Evolutionary conservation across 345 rosid species (phyloP), one percentile per base, ranked within the genome.

Genomic region (Adansonia digitata): DNA sequence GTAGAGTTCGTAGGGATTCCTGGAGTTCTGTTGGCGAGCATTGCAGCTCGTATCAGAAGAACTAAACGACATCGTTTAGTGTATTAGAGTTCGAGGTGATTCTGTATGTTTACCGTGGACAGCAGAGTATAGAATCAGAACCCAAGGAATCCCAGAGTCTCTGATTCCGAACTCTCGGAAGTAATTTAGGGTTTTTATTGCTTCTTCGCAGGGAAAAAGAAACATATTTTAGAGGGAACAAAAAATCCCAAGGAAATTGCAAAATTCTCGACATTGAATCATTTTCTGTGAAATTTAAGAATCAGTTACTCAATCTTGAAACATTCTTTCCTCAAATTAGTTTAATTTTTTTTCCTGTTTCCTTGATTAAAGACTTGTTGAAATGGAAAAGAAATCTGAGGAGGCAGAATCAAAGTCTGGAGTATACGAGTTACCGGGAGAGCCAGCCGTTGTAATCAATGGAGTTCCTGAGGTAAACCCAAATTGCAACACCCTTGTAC

Each of bases 391-490:
- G 68, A 51, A 2, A 5, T 14, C 7, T 61, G 52, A 57, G 37
- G 78, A 79, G 78, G 51, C 51, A 78, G 87, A 85, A 72, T 22
- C 84, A 17, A 71, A 43, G 74, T 74, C 85, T 55, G 80, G 73
- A 69, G 82, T 88, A 71, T 92, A 74, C 62, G 83, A 84, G 83
- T 78, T 91, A 76, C 90, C 84, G 0, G 93, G 94, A 69, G 94
- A 91, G 84, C 97, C 98, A 5, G 97, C 90, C 6, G 84, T 92
- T 53, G 80, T 94, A 12, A 94, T 90, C 77, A 84, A 92, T 17
- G 94, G 97, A 24, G 89, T 94, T 7, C 93, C 97, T 35, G 77
- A 85, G n/a, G 52, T 81, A 72, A 60, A 77, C 66, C 53, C 77
- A 7, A 57, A 70, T 37, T 78, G 76, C 46, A 72, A 64, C 17